These are phyloP conservation scores for Cerioporus squamosus DNA, from an alignment of 1,284 basidiomycete genomes.

Conservation along the genomic window DNA sequence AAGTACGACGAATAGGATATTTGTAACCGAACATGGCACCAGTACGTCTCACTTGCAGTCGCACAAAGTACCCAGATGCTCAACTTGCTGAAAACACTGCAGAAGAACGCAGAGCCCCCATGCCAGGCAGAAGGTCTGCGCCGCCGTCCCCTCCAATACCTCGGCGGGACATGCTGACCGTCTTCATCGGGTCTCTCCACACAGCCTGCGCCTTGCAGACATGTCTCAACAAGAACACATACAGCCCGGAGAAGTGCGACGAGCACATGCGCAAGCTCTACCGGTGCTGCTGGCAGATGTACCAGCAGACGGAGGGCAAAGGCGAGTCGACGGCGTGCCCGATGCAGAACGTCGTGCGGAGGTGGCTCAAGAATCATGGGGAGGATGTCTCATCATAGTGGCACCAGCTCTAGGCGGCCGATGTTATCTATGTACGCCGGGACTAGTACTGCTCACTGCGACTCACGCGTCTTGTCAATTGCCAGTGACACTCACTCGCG, in stretches of 20 bases:
- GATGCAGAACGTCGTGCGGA: conserved; percentile 50
- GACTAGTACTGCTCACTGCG: too few relatives aligned
- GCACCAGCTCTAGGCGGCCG: too few relatives aligned
- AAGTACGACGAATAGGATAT: background rate
- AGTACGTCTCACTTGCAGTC: background rate
- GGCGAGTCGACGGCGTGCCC: conserved; percentile 69
- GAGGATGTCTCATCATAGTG: background rate
- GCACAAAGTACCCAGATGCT: background rate
- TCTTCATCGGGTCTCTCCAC: background rate
- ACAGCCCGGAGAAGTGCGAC: conserved; percentile 65
- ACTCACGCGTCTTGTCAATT: too few relatives aligned
- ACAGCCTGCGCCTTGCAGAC: conserved; percentile 65
- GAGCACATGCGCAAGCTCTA: conserved; percentile 55
- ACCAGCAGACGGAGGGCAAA: conserved; percentile 44
- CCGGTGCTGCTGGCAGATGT: conserved; percentile 61
- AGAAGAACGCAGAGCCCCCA: conserved; percentile 7
- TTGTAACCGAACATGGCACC: background rate
- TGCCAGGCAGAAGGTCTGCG: conserved; percentile 18
- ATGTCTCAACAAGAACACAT: conserved; percentile 68
- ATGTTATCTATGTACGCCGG: too few relatives aligned
- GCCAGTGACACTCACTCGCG: too few relatives aligned
- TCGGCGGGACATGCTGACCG: background rate
- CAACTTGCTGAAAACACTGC: background rate
- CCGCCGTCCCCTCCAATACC: background rate
- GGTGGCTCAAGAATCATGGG: conserved; percentile 62